These are phyloP conservation scores for Citrullus amarus DNA, from an alignment of 306 rosid species.

Conservation along the genomic window DNA sequence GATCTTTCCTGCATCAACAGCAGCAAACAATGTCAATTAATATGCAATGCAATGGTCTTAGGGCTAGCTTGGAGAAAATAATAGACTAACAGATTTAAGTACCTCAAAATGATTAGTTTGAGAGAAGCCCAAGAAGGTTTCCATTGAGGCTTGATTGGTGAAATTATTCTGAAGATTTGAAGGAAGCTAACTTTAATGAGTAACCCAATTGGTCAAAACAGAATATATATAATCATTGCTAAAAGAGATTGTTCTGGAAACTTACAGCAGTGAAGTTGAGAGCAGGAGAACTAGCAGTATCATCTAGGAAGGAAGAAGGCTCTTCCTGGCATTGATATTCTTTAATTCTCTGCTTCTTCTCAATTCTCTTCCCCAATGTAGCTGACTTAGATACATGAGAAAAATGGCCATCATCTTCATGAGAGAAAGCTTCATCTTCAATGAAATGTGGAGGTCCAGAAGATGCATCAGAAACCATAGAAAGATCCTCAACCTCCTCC, in stretches of 20 bases:
- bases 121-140: constrained; percentile 46
- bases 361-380: constrained; percentile 17
- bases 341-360: constrained; percentile 34
- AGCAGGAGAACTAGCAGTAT: constrained; percentile 83
- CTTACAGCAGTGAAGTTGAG: constrained; percentile 52
- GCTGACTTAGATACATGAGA: constrained; percentile 27
- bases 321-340: constrained; percentile 20
- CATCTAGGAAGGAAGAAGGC: constrained; percentile 49
- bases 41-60: not conserved
- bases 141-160: constrained; percentile 36
- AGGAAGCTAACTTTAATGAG: constrained; percentile 4
- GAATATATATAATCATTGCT: not conserved
- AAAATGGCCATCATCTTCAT: constrained; percentile 27
- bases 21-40: not conserved
- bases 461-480: constrained; percentile 99
- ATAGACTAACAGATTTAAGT: not conserved
- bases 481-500: constrained; percentile 64
- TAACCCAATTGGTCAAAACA: not conserved
- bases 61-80: not conserved
- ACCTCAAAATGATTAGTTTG: constrained; percentile 86
- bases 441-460: constrained; percentile 95
- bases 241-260: not conserved
- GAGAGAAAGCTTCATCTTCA: constrained; percentile 30
- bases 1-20: constrained; percentile 48
- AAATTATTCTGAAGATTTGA: constrained; percentile 36